These are phyloP conservation scores for Penicillium sp. DNA, from an alignment of 2,329 filamentous ascomycete genomes.

Conservation along the genomic window DNA sequence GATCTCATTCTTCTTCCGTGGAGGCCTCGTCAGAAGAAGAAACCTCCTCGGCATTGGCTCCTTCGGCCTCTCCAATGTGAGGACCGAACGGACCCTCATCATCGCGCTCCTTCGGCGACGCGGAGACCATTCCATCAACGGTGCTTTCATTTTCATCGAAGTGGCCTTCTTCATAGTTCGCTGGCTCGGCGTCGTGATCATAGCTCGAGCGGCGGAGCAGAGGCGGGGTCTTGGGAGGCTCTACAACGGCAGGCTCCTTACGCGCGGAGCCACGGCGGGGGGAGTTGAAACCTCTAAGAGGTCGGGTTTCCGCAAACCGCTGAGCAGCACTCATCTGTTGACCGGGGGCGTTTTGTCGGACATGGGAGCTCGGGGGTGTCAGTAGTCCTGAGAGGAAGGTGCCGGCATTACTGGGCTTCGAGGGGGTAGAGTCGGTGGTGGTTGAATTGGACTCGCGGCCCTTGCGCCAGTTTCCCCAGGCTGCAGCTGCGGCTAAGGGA, in stretches of 20 bases:
- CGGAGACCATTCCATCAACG: constrained; percentile 42
- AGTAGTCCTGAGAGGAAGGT: constrained; percentile 76
- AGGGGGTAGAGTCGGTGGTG: constrained; percentile 56
- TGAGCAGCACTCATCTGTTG: constrained; percentile 39
- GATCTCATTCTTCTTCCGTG: constrained; percentile 9
- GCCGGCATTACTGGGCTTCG: constrained; percentile 57
- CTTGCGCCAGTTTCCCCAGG: constrained; percentile 94
- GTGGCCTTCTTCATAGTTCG: constrained; percentile 48
- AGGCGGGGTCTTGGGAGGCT: constrained; percentile 53
- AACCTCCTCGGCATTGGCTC: constrained; percentile 1
- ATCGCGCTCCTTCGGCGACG: constrained; percentile 32
- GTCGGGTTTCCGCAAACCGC: constrained; percentile 37
- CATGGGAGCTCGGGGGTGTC: constrained; percentile 80
- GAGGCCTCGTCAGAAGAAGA: constrained; percentile 8
- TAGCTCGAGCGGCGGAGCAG: constrained; percentile 58
- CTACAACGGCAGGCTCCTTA: constrained; percentile 30
- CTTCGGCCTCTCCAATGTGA: constrained; percentile 21
- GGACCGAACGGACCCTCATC: constrained; percentile 36
- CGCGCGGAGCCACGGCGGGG: constrained; percentile 34
- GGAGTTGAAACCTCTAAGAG: constrained; percentile 34
- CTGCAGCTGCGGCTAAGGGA: constrained; percentile 86
- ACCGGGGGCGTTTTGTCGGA: constrained; percentile 60
- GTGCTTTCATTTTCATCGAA: constrained; percentile 54
- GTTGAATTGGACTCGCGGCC: constrained; percentile 53
- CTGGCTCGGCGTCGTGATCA: constrained; percentile 60